phyloP scores from a whole-genome alignment of 805 yeast species.

The Saccharomycopsis vini region DNA sequence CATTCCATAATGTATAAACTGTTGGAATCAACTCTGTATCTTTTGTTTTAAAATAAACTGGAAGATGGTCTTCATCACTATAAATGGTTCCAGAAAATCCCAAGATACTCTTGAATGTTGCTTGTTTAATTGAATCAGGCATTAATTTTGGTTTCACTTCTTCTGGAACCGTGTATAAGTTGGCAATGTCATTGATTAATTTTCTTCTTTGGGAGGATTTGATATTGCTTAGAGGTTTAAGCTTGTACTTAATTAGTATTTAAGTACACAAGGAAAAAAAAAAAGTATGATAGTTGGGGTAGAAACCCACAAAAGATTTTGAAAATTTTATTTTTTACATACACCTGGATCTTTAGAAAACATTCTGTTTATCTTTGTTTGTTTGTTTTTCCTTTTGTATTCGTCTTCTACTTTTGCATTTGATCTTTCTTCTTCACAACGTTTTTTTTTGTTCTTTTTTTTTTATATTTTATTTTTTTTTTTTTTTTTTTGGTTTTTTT shows the following conservation, averaged over 20 bases:
- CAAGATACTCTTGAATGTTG: conserved; percentile 48
- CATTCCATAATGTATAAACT: conserved; percentile 60
- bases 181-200: conserved; percentile 36
- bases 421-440: background rate
- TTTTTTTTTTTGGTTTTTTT: too few relatives aligned
- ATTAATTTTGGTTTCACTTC: conserved; percentile 22
- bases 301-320: too few relatives aligned
- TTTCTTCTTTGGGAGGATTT: conserved; percentile 74
- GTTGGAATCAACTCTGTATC: conserved; percentile 60
- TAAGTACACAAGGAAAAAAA: background rate
- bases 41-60: conserved; percentile 62
- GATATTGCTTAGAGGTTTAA: conserved; percentile 70
- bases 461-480: too few relatives aligned
- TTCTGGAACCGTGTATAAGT: conserved; percentile 32
- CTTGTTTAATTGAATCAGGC: conserved; percentile 39
- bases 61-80: conserved; percentile 53
- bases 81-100: conserved; percentile 54
- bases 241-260: conserved; percentile 23
- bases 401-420: too few relatives aligned
- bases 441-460: background rate
- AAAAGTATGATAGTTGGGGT: too few relatives aligned
- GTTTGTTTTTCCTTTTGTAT: background rate
- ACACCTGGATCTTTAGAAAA: conserved; percentile 44
- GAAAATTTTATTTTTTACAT: conserved; percentile 15
- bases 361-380: conserved; percentile 27